These are phyloP conservation scores for Ogataea pignaliae DNA, from an alignment of 805 yeast genomes.

Conservation along the genomic window DNA sequence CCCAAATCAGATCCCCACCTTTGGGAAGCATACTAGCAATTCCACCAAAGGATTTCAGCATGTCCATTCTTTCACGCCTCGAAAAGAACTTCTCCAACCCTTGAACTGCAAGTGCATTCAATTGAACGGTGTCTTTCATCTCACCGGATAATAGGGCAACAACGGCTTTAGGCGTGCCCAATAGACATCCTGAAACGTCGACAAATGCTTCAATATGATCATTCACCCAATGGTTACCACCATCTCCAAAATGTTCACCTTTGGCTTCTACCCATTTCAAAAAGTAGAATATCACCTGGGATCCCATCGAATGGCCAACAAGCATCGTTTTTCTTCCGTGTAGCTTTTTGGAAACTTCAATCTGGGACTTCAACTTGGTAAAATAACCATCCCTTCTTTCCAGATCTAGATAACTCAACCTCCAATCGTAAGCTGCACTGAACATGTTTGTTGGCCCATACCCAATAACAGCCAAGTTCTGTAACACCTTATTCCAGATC, in stretches of 20 bases:
- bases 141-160: conserved; percentile 95
- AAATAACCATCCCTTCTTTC: conserved; percentile 88
- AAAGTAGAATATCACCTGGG: conserved; percentile 83
- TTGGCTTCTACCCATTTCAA: conserved; percentile 95
- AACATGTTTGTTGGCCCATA: conserved; percentile 89
- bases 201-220: conserved; percentile 75
- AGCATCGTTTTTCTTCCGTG: conserved; percentile 69
- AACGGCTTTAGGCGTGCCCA: conserved; percentile 93
- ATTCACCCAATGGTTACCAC: conserved; percentile 88
- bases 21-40: conserved; percentile 94
- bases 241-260: conserved; percentile 79
- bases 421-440: conserved; percentile 95
- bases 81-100: conserved; percentile 94
- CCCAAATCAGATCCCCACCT: conserved; percentile 93
- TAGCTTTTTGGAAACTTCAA: conserved; percentile 53
- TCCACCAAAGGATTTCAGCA: conserved; percentile 89
- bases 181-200: conserved; percentile 82
- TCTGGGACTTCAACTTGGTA: conserved; percentile 63
- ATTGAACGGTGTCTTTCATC: conserved; percentile 95
- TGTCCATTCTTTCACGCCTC: conserved; percentile 79
- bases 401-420: conserved; percentile 82
- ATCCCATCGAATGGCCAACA: conserved; percentile 95
- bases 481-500: conserved; percentile 97
- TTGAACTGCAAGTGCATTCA: conserved; percentile 87
- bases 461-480: conserved; percentile 89